phyloP scores from a whole-genome alignment of 2,329 filamentous ascomycete genomes.

The Colletotrichum cuscutae region DNA sequence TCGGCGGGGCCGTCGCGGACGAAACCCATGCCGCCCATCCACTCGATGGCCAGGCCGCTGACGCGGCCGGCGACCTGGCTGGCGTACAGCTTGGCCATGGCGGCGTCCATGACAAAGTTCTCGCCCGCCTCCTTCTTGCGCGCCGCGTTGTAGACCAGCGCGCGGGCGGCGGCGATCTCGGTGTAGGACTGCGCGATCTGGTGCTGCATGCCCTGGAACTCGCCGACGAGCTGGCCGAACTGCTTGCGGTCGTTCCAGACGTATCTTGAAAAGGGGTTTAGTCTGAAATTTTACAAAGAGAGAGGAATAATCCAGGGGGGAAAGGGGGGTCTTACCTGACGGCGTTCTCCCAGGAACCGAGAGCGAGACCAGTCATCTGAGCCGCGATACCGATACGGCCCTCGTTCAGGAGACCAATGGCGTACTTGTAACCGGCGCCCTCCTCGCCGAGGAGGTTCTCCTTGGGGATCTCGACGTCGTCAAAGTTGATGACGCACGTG shows the following conservation, averaged over 20 bases:
- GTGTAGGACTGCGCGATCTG: conserved; percentile 96
- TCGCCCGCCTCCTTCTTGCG: conserved; percentile 98
- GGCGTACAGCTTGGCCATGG: conserved; percentile 97
- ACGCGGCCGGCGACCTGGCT: conserved; percentile 93
- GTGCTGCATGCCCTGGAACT: conserved; percentile 99
- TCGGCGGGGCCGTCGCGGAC: conserved; percentile 95
- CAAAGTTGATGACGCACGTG: conserved; percentile 97
- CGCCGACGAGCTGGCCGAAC: conserved; percentile 91
- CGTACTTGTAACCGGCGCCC: conserved; percentile 97
- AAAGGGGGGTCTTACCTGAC: conserved; percentile 65
- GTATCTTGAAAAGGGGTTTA: conserved; percentile 63
- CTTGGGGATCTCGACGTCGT: conserved; percentile 91
- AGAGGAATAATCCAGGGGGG: too few species aligned
- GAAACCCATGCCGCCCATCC: conserved; percentile 99
- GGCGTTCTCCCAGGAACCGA: conserved; percentile 96
- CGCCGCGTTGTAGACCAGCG: conserved; percentile 94
- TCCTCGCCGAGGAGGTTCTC: conserved; percentile 89
- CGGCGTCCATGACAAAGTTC: conserved; percentile 94
- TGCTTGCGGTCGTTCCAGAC: conserved; percentile 99
- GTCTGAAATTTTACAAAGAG: too few species aligned
- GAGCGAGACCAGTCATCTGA: conserved; percentile 96
- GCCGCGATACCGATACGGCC: conserved; percentile 97
- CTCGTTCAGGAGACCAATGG: conserved; percentile 93
- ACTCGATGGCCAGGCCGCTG: conserved; percentile 88
- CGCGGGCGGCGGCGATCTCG: conserved; percentile 90